These are phyloP conservation scores for Phialophora expanda DNA, from an alignment of 2,329 filamentous ascomycete genomes.

Conservation along the genomic window DNA sequence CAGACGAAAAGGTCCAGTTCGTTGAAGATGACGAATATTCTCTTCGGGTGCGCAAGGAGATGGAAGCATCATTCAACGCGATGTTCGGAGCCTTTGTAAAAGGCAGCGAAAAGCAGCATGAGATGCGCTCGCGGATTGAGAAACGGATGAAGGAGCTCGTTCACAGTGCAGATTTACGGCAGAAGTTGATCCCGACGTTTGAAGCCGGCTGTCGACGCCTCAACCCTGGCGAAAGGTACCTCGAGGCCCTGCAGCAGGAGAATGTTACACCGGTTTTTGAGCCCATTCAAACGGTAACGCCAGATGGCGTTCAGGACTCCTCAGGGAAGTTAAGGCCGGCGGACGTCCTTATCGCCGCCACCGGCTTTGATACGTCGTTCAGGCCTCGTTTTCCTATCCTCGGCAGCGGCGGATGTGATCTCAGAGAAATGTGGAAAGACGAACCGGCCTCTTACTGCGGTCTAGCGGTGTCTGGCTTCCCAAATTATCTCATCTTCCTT, in stretches of 20 bases:
- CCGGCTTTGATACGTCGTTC: not conserved
- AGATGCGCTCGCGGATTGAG: not conserved
- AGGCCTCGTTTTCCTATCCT: not conserved
- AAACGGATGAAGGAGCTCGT: not conserved
- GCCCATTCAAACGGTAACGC: not conserved
- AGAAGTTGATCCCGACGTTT: not conserved
- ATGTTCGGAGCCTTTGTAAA: slow-evolving; percentile 13
- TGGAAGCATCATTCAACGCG: slow-evolving; percentile 14
- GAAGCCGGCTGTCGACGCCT: not conserved
- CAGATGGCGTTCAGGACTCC: not conserved
- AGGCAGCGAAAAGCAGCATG: slow-evolving; percentile 14
- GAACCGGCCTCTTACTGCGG: not conserved
- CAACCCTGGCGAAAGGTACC: not conserved
- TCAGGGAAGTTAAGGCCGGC: not conserved
- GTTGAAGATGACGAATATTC: slow-evolving; percentile 3
- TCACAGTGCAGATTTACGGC: not conserved
- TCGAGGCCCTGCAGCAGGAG: not conserved
- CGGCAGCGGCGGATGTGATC: not conserved
- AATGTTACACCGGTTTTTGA: not conserved
- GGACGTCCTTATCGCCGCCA: not conserved
- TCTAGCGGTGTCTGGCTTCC: not conserved
- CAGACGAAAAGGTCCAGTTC: not conserved
- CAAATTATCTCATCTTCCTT: not conserved
- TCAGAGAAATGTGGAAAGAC: not conserved
- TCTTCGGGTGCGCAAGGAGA: slow-evolving; percentile 9